Conservation (phyloP, 345 rosid genomes). For the Bruguiera parviflora region DNA sequence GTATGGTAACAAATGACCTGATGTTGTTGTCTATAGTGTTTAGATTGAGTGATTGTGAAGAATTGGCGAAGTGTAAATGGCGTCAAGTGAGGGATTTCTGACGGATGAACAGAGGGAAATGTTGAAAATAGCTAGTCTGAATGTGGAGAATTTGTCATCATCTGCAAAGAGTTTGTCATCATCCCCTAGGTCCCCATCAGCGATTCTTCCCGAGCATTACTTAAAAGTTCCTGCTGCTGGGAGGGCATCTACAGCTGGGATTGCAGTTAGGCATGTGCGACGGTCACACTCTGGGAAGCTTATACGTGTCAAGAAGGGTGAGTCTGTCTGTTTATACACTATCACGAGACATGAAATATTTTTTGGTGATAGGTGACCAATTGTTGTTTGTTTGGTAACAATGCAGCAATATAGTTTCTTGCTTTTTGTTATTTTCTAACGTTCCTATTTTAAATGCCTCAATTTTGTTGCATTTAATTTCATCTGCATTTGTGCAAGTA, state of each 20-base stretch:
- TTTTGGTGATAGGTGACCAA: not conserved
- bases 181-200: constrained; percentile 48
- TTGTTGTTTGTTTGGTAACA: no score
- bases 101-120: constrained; percentile 80
- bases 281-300: constrained; percentile 85
- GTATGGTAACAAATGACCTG: not conserved
- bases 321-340: constrained; percentile 1
- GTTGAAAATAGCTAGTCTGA: constrained; percentile 67
- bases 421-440: no score
- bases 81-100: constrained; percentile 70
- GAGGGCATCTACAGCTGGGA: constrained; percentile 57
- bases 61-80: constrained; percentile 45
- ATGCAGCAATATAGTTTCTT: no score
- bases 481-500: no score
- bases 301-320: constrained; percentile 83
- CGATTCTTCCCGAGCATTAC: constrained; percentile 59
- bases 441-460: no score
- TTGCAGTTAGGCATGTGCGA: constrained; percentile 70
- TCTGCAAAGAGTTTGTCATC: constrained; percentile 51
- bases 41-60: constrained; percentile 13
- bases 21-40: not conserved
- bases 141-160: constrained; percentile 52
- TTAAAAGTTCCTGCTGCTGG: constrained; percentile 63
- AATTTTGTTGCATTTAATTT: no score
- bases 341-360: not conserved